These are phyloP conservation scores for Aspergillus wentii DNA, from an alignment of 495 filamentous ascomycete species.

Conservation along the genomic window DNA sequence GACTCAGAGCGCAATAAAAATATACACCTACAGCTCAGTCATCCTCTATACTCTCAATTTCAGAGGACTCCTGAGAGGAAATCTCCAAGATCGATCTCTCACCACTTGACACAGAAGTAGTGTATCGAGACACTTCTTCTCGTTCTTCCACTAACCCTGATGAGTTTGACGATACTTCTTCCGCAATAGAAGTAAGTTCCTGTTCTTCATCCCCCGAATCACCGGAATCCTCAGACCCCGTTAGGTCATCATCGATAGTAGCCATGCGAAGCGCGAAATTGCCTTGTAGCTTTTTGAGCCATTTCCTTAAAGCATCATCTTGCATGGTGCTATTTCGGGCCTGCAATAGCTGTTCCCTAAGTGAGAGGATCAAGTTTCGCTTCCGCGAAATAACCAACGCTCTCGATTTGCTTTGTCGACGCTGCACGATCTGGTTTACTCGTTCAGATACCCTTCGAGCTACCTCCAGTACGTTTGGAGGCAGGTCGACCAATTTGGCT, in stretches of 20 bases:
- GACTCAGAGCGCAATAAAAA: too few species aligned
- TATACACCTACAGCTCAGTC: too few species aligned
- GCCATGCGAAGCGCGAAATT: constrained; percentile 75
- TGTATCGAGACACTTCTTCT: not conserved
- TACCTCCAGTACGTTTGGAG: constrained; percentile 56
- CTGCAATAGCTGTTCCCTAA: constrained; percentile 73
- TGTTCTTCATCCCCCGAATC: constrained; percentile 9
- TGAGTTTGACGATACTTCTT: too few species aligned
- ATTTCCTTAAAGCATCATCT: constrained; percentile 52
- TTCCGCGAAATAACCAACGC: constrained; percentile 53
- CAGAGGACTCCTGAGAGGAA: not conserved
- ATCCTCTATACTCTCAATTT: not conserved
- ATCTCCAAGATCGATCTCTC: not conserved
- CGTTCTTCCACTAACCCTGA: too few species aligned
- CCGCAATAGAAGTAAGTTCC: constrained; percentile 3
- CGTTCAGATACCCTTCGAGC: constrained; percentile 61
- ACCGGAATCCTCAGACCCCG: constrained; percentile 3
- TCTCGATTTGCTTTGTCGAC: constrained; percentile 51
- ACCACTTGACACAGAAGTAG: not conserved
- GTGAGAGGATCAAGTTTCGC: constrained; percentile 65
- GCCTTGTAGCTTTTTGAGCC: constrained; percentile 65
- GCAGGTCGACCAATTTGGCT: constrained; percentile 71
- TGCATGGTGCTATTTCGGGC: constrained; percentile 65
- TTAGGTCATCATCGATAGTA: constrained; percentile 43
- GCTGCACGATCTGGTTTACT: constrained; percentile 49